Evolutionary conservation across 2,329 filamentous ascomycete genomes (phyloP).

Genomic region (Sclerotinia spermophila): DNA sequence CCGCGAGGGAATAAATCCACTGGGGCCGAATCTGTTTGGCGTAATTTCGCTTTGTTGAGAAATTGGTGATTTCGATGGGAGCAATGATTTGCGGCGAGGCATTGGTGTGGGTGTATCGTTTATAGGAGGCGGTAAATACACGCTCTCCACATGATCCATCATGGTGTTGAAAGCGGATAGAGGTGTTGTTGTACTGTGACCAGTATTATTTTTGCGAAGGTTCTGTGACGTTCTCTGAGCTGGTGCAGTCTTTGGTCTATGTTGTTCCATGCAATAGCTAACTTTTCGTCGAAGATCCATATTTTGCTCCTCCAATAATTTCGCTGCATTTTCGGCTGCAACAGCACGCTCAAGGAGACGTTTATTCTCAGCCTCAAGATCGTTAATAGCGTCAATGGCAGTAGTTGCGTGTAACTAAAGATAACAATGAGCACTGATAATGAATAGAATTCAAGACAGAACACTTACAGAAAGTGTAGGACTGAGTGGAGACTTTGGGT

Average conservation of each 20-base stretch:
- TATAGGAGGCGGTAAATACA: neutral
- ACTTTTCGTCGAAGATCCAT: constrained; percentile 26
- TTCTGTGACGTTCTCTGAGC: constrained; percentile 6
- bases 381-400: constrained; percentile 19
- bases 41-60: constrained; percentile 4
- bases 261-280: constrained; percentile 23
- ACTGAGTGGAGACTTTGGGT: constrained; percentile 8
- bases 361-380: constrained; percentile 17
- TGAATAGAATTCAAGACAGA: neutral
- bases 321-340: constrained; percentile 31
- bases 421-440: neutral
- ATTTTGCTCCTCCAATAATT: constrained; percentile 28
- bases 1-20: constrained; percentile 17
- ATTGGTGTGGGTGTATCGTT: constrained; percentile 3
- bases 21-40: constrained; percentile 13
- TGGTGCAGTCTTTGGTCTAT: constrained; percentile 27
- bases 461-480: constrained; percentile 14
- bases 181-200: constrained; percentile 17
- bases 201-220: neutral
- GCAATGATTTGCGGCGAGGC: neutral
- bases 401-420: constrained; percentile 6
- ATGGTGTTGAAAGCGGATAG: constrained; percentile 28
- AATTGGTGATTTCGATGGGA: neutral
- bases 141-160: constrained; percentile 15
- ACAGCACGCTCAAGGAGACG: constrained; percentile 18